A percentile compares a stretch with the other conserved stretches of the same genome.
Evolutionary conservation across 495 filamentous ascomycete genomes (phyloP).

Genomic region (Hyphodiscus hymeniophilus): DNA sequence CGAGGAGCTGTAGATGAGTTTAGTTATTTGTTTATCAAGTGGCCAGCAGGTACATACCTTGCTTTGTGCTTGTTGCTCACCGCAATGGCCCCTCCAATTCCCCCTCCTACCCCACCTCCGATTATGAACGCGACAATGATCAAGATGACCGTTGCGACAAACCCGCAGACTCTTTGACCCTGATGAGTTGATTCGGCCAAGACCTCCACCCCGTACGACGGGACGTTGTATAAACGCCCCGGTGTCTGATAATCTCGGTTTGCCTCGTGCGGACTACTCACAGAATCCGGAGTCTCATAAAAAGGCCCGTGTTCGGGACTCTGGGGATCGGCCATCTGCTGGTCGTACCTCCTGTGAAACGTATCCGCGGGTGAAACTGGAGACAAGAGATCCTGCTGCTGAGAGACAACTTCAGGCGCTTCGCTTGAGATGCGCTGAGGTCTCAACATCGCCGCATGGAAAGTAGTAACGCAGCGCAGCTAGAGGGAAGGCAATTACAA

Average conservation of each 20-base stretch:
- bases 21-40: neutral
- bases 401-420: constrained; percentile 10
- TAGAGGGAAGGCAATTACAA: too few species aligned
- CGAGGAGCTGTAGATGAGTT: neutral
- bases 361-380: neutral
- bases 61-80: constrained; percentile 14
- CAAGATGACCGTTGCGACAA: constrained; percentile 1
- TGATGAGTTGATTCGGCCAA: neutral
- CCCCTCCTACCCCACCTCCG: constrained; percentile 16
- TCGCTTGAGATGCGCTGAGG: constrained; percentile 8
- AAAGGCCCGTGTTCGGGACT: neutral
- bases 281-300: neutral
- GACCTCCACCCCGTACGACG: neutral
- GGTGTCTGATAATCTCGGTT: neutral
- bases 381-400: neutral
- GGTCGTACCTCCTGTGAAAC: neutral
- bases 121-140: constrained; percentile 9
- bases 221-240: neutral
- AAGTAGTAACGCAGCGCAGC: too few species aligned
- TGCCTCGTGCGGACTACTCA: neutral
- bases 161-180: neutral
- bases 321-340: neutral
- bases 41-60: neutral
- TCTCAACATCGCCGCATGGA: too few species aligned
- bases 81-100: constrained; percentile 8